Evolutionary conservation across 2,329 filamentous ascomycete species (phyloP), one percentile per base, ranked within the genome.

Genomic region (Colletotrichum simmondsii): DNA sequence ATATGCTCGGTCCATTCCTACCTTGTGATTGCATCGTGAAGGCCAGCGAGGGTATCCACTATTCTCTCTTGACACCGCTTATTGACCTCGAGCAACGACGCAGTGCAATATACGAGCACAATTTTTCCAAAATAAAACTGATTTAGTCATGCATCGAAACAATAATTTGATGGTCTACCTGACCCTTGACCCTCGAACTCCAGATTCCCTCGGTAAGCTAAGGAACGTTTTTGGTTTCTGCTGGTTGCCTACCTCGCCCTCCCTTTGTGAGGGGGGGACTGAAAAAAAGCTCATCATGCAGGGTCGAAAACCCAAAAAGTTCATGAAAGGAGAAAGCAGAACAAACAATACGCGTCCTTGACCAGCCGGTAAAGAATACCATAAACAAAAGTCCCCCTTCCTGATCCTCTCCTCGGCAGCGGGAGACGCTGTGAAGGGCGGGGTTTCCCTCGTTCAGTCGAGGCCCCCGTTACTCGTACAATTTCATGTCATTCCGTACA

Each of bases 391-490:
- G 32, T 6, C 46, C 46, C 6, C 46, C n/a, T 49, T 30, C 12
- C 16, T 4, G 16, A 22, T 2, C 52, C 60, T 52, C 49, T 37
- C 46, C 49, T 46, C 22, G 14, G 30, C n/a, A 42, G 30, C 28
- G 8, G 16, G 46, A 69, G 59, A 54, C 42, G 19, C 35, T 28
- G 46, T 53, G 60, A 53, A 32, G 53, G 42, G 26, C 32, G 59
- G 53, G 26, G 14, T 6, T 46, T 28, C n/a, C 63, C 63, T 32
- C 22, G 6, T 32, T n/a, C 8, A 49, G 42, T 49, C 42, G 42
- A 49, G 42, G 42, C 22, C 32, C 60, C 70, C 30, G 35, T 61
- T 70, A 70, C 52, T 73, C 71, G 71, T 73, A 73, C 71, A 72
- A 67, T 53, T 70, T 72, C 70, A 65, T 65, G 28, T 72, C 70